These are phyloP conservation scores for Diutina scorzettiae DNA, from an alignment of 1,139 yeast genomes.

Conservation along the genomic window DNA sequence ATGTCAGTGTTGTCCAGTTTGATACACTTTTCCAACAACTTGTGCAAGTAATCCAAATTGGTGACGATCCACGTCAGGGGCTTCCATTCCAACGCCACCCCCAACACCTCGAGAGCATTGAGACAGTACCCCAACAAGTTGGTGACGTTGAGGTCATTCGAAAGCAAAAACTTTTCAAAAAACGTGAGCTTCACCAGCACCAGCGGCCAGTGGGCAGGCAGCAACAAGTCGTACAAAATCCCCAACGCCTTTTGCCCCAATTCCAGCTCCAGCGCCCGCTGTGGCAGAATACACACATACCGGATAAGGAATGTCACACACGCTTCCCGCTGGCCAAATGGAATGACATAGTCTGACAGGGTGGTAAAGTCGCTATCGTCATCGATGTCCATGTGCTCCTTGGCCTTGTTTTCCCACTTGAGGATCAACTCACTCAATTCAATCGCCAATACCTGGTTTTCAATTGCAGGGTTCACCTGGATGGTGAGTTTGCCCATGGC, in stretches of 20 bases:
- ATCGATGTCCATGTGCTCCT: constrained; percentile 7
- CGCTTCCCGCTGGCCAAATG: constrained; percentile 77
- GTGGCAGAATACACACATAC: constrained; percentile 79
- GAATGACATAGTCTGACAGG: constrained; percentile 42
- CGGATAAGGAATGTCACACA: constrained; percentile 86
- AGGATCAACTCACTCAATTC: constrained; percentile 79
- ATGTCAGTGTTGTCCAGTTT: constrained; percentile 77
- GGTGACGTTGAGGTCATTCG: constrained; percentile 59
- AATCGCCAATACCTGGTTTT: constrained; percentile 75
- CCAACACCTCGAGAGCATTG: constrained; percentile 83
- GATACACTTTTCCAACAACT: constrained; percentile 69
- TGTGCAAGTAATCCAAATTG: constrained; percentile 56
- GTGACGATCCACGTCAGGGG: constrained; percentile 64
- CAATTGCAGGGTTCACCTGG: constrained; percentile 67
- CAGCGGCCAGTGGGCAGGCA: constrained; percentile 74
- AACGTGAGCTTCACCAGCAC: constrained; percentile 73
- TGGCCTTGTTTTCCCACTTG: constrained; percentile 66
- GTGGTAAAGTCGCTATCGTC: constrained; percentile 18
- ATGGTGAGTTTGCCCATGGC: constrained; percentile 91
- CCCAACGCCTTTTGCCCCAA: constrained; percentile 73
- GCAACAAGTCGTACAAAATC: constrained; percentile 59
- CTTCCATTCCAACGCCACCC: constrained; percentile 76
- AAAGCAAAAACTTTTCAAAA: constrained; percentile 75
- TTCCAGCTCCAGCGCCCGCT: constrained; percentile 74
- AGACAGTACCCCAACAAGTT: constrained; percentile 63